Base-by-base conservation (phyloP, 108 stramenopile species). In the Cyclotella cryptica region DNA sequence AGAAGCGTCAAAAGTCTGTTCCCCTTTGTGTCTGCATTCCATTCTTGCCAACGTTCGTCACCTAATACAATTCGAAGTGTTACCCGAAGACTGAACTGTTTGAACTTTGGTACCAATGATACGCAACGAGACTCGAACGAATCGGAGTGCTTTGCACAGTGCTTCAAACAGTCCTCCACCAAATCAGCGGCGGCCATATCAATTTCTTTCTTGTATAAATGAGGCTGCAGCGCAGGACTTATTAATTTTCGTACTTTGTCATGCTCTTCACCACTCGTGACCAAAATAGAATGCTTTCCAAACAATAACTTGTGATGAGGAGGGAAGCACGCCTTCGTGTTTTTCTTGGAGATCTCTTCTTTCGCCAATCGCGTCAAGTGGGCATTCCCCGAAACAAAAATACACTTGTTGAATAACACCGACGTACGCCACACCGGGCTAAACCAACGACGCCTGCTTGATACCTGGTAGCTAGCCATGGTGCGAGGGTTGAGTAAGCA, bases 221-320 rank as follows among this genome's bases (percentile, higher is more conserved):
- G 39, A 9, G 75, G 75, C 28, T 75, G 54, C 69, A 81, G 52
- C 19, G 27, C 61, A 35, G 67, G 59, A 44, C 43, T 63, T 42
- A 81, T 69, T 18, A 75, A 27, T 7, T 51, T 49, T 19, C 81
- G 69, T n/a, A 81, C 28, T 30, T 43, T 61, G 6, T 29, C 55
- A 62, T 81, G 81, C n/a, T 52, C 72, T 40, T 44, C 74, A 27
- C 81, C 81, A 60, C 75, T 77, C 30, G 69, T 70, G 6, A 81
- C 81, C 40, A 81, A 43, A 5, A 81, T 43, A 40, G 69, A 63
- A 26, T 77, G 70, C 30, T 59, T 15, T 22, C 81, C 81, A 71
- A 77, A 81, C 10, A 81, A 59, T 29, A 28, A 62, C 10, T 51
- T 45, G 30, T 81, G 81, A 77, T 81, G 81, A 40, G 81, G 81